These are phyloP conservation scores for Paracamarosporium sp. DNA, from an alignment of 2,329 filamentous ascomycete genomes.

Conservation along the genomic window DNA sequence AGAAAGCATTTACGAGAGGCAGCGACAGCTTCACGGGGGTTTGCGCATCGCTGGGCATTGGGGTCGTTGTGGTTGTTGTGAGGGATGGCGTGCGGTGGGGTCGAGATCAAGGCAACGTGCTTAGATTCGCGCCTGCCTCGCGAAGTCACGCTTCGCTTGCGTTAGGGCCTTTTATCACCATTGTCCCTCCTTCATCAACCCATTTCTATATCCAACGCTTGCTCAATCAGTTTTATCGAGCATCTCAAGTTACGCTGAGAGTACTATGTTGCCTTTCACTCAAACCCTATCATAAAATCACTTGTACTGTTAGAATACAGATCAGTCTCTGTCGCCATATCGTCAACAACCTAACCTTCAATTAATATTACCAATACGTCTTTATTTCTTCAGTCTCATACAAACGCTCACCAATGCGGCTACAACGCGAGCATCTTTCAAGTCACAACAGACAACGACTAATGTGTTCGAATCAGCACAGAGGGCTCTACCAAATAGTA, in stretches of 20 bases:
- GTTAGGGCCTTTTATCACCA: too few species aligned
- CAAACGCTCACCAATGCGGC: not conserved
- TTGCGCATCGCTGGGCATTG: constrained; percentile 51
- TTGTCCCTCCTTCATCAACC: too few species aligned
- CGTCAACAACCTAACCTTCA: too few species aligned
- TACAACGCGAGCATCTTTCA: not conserved
- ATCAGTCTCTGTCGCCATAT: too few species aligned
- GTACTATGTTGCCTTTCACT: too few species aligned
- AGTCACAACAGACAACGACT: not conserved
- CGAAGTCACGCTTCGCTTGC: constrained; percentile 14
- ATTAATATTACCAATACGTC: too few species aligned
- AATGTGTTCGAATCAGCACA: not conserved
- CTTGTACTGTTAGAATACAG: too few species aligned
- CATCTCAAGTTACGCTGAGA: too few species aligned
- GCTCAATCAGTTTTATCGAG: too few species aligned
- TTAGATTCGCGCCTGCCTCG: constrained; percentile 22
- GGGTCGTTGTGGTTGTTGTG: constrained; percentile 22
- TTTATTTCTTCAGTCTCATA: too few species aligned
- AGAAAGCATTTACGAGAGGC: constrained; percentile 64
- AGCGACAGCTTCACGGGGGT: constrained; percentile 80
- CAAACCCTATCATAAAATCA: too few species aligned
- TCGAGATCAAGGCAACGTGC: constrained; percentile 18
- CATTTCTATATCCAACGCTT: too few species aligned
- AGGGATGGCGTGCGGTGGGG: constrained; percentile 23
- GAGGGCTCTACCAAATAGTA: not conserved